Evolutionary conservation across 495 filamentous ascomycete genomes (phyloP).

Genomic region (Tuber umbilicatum): DNA sequence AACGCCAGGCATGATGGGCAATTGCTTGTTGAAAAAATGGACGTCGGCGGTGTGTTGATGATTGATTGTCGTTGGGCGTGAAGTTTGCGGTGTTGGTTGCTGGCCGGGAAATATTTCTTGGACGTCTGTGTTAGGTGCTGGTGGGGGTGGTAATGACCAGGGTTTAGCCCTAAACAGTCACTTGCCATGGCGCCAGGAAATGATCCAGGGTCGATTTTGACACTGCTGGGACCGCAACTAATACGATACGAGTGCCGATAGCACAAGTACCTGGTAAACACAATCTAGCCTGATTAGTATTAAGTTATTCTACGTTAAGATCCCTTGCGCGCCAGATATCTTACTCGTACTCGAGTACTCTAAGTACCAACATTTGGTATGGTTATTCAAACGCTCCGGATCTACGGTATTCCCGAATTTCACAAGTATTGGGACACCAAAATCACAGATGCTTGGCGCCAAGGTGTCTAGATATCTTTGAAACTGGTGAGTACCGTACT

Average conservation of each 20-base stretch:
- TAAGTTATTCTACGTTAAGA: background rate
- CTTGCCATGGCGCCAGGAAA: background rate
- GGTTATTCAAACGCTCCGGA: background rate
- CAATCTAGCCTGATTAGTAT: background rate
- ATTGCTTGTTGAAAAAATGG: slow-evolving; percentile 7
- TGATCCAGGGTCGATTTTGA: background rate
- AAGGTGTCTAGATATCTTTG: too few species aligned
- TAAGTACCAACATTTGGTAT: background rate
- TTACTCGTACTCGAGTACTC: too few species aligned
- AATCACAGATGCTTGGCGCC: too few species aligned
- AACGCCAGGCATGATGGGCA: slow-evolving; percentile 71
- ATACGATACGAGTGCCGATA: background rate
- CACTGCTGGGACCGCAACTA: background rate
- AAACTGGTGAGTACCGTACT: too few species aligned
- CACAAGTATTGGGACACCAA: too few species aligned
- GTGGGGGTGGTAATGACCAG: background rate
- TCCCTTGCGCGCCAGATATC: background rate
- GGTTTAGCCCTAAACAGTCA: slow-evolving; percentile 5
- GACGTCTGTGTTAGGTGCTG: background rate
- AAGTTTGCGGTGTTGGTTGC: background rate
- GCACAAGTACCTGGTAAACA: background rate
- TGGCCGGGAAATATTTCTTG: background rate
- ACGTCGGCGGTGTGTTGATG: background rate
- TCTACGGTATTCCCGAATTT: background rate
- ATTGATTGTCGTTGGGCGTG: background rate